These are phyloP conservation scores for Aethionema arabicum DNA, from an alignment of 345 rosid genomes.

Conservation along the genomic window DNA sequence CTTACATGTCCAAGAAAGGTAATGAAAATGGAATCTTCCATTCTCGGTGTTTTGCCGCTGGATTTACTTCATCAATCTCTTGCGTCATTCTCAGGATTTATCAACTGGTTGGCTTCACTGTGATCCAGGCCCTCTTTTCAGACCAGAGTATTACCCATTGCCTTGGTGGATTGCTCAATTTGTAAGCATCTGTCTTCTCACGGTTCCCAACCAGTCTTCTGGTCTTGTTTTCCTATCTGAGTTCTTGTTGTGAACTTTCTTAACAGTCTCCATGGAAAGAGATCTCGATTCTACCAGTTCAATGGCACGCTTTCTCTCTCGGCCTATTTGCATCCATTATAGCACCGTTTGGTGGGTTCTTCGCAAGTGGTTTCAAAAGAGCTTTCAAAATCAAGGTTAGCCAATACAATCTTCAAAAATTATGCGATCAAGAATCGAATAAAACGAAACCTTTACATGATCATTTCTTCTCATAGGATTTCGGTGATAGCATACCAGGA, in stretches of 20 bases:
- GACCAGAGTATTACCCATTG: slow-evolving; percentile 57
- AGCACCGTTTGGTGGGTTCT: slow-evolving; percentile 98
- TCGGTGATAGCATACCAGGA: slow-evolving; percentile 96
- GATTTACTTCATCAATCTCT: not conserved
- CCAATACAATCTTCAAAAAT: not conserved
- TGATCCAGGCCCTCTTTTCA: slow-evolving; percentile 83
- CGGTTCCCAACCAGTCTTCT: slow-evolving; percentile 1
- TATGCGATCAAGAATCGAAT: not conserved
- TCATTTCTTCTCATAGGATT: slow-evolving; percentile 55
- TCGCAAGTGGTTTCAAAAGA: slow-evolving; percentile 96
- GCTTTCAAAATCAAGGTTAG: slow-evolving; percentile 91
- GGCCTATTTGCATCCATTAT: slow-evolving; percentile 91
- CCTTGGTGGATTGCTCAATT: slow-evolving; percentile 61
- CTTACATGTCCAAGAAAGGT: slow-evolving; percentile 97
- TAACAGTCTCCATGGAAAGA: slow-evolving; percentile 86
- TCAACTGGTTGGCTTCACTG: slow-evolving; percentile 91
- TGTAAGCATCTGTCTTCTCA: slow-evolving; percentile 38
- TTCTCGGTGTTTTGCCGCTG: not conserved
- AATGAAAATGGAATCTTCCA: not conserved
- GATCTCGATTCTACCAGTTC: slow-evolving; percentile 69
- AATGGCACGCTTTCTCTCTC: slow-evolving; percentile 90
- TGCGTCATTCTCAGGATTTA: slow-evolving; percentile 59
- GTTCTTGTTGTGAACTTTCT: not conserved
- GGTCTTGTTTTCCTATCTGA: slow-evolving; percentile 12
- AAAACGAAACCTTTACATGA: slow-evolving; percentile 2